phyloP scores from a whole-genome alignment of 495 filamentous ascomycete genomes.

The Xylaria curta region DNA sequence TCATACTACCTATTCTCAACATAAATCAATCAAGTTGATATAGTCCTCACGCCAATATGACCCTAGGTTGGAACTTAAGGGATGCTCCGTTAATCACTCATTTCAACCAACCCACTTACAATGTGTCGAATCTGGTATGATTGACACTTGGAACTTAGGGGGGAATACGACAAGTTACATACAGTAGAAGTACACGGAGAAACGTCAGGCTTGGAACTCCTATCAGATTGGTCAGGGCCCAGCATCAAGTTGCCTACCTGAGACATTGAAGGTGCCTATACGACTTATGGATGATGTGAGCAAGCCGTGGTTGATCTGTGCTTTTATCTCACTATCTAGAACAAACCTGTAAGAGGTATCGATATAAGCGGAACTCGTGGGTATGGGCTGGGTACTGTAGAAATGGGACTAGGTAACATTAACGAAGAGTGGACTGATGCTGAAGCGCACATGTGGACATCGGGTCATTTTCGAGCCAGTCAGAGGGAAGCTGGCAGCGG shows the following conservation, averaged over 20 bases:
- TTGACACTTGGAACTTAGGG: background rate
- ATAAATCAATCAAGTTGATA: background rate
- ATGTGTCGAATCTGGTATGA: background rate
- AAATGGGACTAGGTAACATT: constrained; percentile 8
- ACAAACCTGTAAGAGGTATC: background rate
- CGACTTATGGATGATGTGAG: background rate
- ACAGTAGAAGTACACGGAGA: background rate
- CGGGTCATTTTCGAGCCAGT: constrained; percentile 22
- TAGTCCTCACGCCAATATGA: background rate
- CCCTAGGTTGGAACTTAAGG: background rate
- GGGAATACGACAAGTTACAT: background rate
- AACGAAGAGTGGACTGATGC: constrained; percentile 13
- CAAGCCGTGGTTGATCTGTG: background rate
- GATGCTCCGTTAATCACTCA: background rate
- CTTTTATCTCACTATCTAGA: background rate
- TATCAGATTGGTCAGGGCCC: background rate
- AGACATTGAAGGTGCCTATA: background rate
- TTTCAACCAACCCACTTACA: background rate
- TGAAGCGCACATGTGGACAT: constrained; percentile 17
- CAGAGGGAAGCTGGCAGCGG: constrained; percentile 18
- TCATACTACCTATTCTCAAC: background rate
- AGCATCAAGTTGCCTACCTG: background rate
- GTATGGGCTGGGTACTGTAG: background rate
- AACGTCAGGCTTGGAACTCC: background rate
- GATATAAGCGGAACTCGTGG: constrained; percentile 1